Evolutionary conservation across 2,329 filamentous ascomycete genomes (phyloP), one percentile per base, ranked within the genome.

Genomic region (Drechslerella dactyloides): DNA sequence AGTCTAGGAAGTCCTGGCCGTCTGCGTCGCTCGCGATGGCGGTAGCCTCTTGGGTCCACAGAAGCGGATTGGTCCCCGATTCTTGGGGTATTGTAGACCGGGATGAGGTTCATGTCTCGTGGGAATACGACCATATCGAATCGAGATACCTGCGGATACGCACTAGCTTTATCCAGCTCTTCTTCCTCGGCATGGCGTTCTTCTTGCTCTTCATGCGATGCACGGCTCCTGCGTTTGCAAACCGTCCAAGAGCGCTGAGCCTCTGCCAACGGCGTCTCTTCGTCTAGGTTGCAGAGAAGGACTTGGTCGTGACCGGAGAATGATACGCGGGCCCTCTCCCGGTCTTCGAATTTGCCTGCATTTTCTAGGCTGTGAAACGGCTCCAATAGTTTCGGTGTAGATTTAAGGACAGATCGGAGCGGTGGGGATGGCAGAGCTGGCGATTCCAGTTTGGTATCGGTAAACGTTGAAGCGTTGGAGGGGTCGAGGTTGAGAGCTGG

Each of bases 271-370:
- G 59, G 54, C 15, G 23, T 54, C 35, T 59, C 66, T 8, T 70
- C 52, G 15, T 42, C 23, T 7, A 53, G 19, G 11, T 55, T 10
- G 42, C 33, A 65, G 17, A 57, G 33, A 5, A 72, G 11, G n/a
- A 72, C n/a, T 8, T 60, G 30, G 27, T 72, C 60, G 33, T 65
- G 55, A 3, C 15, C 7, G 1, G 68, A 58, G 23, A 72, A 72
- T 11, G 60, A 65, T 19, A 72, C 68, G 0, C 50, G 60, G 4
- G 21, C n/a, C 21, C 21, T 48, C 27, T 40, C 11, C 37, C 10
- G 21, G 5, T 42, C 13, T 8, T 61, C 24, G 42, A 8, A n/a
- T 48, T 52, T 19, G 3, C 2, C n/a, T 33, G 27, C 27, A 8
- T 3, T 8, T 4, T 33, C 27, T 33, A 8, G 27, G 27, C 8